Evolutionary conservation across 2,329 filamentous ascomycete species (phyloP).

Genomic region (Beauveria sp.): DNA sequence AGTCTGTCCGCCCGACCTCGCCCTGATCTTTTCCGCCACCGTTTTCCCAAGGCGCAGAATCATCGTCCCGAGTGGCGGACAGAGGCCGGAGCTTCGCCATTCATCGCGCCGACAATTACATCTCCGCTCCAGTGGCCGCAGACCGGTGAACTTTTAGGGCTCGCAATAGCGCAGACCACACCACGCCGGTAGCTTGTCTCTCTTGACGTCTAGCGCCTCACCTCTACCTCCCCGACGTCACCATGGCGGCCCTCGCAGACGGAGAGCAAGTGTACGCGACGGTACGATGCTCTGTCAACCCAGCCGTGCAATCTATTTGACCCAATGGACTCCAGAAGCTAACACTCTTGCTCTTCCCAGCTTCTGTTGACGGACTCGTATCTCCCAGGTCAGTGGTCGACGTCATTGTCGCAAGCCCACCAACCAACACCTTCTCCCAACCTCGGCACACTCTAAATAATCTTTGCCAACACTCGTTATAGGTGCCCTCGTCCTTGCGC

Average conservation of each 20-base stretch:
- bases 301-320: not conserved
- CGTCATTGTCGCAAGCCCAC: conserved; percentile 11
- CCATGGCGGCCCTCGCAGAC: conserved; percentile 25
- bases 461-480: conserved; percentile 6
- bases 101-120: not conserved
- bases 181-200: not conserved
- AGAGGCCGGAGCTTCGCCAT: not conserved
- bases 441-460: conserved; percentile 15
- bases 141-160: not conserved
- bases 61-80: not conserved
- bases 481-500: conserved; percentile 90
- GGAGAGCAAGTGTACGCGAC: conserved; percentile 49
- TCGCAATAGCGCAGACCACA: not conserved
- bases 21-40: not conserved
- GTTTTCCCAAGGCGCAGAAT: not conserved
- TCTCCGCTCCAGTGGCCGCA: not conserved
- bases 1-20: not conserved
- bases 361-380: conserved; percentile 89
- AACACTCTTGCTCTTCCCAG: conserved; percentile 37
- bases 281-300: conserved; percentile 28
- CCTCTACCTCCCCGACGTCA: not conserved
- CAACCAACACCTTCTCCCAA: conserved; percentile 11
- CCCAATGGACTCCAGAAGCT: not conserved
- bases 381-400: conserved; percentile 63
- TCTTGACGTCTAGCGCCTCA: not conserved